These are phyloP conservation scores for Tubosaeta sp. DNA, from an alignment of 768 basidiomycete species.

Conservation along the genomic window DNA sequence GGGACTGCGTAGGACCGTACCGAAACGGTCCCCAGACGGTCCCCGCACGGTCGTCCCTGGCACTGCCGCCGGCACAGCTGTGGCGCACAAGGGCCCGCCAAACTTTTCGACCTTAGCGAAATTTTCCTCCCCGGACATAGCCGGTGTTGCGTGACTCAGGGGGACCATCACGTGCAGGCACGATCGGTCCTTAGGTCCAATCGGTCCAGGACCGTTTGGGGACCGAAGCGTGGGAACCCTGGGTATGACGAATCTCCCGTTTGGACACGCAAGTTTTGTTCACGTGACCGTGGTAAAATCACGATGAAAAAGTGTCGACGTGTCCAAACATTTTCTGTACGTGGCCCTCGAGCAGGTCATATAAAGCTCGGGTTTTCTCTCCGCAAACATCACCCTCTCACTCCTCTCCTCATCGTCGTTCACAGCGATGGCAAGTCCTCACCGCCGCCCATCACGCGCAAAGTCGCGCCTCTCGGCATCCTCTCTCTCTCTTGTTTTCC, in stretches of 20 bases:
- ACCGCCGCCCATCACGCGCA: conserved; percentile 48
- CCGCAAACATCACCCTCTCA: conserved; percentile 3
- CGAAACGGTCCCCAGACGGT: background rate
- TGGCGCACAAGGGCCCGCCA: background rate
- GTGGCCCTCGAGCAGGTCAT: conserved; percentile 21
- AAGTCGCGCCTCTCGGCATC: conserved; percentile 53
- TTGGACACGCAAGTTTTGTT: background rate
- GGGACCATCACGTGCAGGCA: background rate
- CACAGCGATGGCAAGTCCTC: conserved; percentile 26
- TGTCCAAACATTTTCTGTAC: conserved; percentile 27
- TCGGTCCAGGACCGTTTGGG: background rate
- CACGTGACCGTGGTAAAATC: conserved; percentile 27
- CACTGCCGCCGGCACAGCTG: background rate
- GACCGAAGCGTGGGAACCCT: conserved; percentile 1
- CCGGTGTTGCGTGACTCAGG: background rate
- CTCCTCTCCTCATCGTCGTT: conserved; percentile 11
- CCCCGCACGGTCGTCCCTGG: background rate
- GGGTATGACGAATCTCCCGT: background rate
- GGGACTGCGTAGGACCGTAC: background rate
- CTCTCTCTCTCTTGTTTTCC: conserved; percentile 54
- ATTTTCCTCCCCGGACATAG: background rate
- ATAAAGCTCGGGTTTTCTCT: conserved; percentile 18
- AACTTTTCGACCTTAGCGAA: background rate
- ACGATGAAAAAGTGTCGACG: conserved; percentile 23
- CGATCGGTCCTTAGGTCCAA: background rate